Evolutionary conservation across 2,329 filamentous ascomycete species (phyloP), one percentile per base, ranked within the genome.

Genomic region (Cladorrhinum sp.): DNA sequence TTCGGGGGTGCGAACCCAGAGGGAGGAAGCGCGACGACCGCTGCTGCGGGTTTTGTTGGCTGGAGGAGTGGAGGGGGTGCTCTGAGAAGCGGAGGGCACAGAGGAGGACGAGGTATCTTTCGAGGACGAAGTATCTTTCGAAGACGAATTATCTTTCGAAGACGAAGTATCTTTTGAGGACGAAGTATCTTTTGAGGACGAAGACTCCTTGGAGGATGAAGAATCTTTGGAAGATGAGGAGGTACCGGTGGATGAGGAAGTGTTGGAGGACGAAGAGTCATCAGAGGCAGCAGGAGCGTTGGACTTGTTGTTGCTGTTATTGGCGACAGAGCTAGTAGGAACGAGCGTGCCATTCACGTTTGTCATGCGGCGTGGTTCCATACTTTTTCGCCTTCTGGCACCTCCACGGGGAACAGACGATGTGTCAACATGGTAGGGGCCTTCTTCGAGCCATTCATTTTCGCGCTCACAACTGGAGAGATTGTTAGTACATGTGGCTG

Each of bases 401-500:
- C 88, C 88, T 18, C 89, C 88, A 1, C 89, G 87, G 18, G 90
- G 88, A 32, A 90, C 76, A 49, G 86, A 76, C 1, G 82, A 79
- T 27, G 85, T 85, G 72, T 92, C 88, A 50, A 93, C 84, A 50
- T 81, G 79, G 72, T 92, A 93, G 0, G 84, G 78, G 0, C 78
- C 75, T 71, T 95, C 90, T 27, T 92, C 87, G 2, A 93, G 78
- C 90, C 90, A 93, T 71, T 85, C 78, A 64, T 89, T 89, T 69
- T 90, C 85, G 13, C 88, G 81, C 72, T 93, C 89, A 68, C 90
- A 93, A 67, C 88, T 91, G 57, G 29, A 18, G 49, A n/a, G 9
- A 16, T 12, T 13, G 66, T 78, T 69, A 77, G 70, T 64, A 20
- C 55, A 3, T 41, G 18, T 58, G 56, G 48, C 24, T 5, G 16